Evolutionary conservation across 164 flowering plant species (phyloP), one percentile per base, ranked within the genome.

Genomic region (Nymphaea thermarum): DNA sequence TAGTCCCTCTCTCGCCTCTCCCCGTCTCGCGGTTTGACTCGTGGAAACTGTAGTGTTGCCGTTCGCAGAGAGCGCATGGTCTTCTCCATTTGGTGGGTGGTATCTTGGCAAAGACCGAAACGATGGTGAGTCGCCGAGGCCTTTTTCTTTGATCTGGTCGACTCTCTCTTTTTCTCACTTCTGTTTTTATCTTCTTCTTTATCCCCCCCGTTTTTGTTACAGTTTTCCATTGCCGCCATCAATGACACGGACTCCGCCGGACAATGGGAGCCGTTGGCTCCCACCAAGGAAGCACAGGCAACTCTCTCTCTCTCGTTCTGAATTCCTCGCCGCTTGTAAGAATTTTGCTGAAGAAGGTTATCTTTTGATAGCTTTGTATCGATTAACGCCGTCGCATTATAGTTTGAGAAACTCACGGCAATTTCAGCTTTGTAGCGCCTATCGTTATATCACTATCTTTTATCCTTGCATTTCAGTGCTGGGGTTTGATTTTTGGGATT

Each of bases 201-300:
- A 10, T 43, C 63, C 62, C 42, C 5, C 12, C 3, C 44, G n/a
- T 64, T 0, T 66, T 41, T 66, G 43, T 78, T 79, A 64, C 89
- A 94, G 99, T 94, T 94, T 68, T 86, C 97, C 67, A 87, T 89
- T 64, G 81, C 97, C 10, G 99, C 99, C 43, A 90, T 94, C 71
- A 94, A 94, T 62, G 98, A 94, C 71, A 82, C 88, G 0, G 93
- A 91, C 43, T 81, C 96, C 14, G 77, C 47, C 73, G 75, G 72
- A 47, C 85, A 87, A 55, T 91, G 96, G 95, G 95, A 94, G 70
- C 90, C 93, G 42, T 71, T 91, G 60, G 96, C 96, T 15, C 98
- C 98, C 6, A 86, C 97, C 67, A 91, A 89, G 82, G 98, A 94
- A 88, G 97, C 97, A 70, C 97, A 91, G 96, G 98, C 67, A 74